Evolutionary conservation across 768 basidiomycete species (phyloP).

Genomic region (Termitomyces sp.): DNA sequence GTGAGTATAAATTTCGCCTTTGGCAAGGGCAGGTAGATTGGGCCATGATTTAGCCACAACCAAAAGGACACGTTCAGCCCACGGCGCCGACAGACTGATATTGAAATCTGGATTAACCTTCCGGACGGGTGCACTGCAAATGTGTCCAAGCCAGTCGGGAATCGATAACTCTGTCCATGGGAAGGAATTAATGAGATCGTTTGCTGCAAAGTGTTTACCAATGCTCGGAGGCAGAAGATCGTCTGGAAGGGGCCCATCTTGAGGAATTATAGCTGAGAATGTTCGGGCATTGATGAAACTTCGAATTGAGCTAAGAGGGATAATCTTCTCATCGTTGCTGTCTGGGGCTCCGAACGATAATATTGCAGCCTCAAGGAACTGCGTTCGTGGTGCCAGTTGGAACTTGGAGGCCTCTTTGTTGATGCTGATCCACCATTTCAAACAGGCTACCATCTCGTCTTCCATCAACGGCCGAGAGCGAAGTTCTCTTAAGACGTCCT

Average conservation of each 20-base stretch:
- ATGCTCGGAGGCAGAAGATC: conserved; percentile 68
- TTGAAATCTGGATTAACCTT: conserved; percentile 51
- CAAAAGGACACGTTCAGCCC: conserved; percentile 78
- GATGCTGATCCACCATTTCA: conserved; percentile 79
- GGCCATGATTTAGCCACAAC: conserved; percentile 73
- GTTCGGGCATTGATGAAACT: conserved; percentile 68
- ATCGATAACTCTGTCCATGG: conserved; percentile 79
- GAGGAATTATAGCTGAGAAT: conserved; percentile 54
- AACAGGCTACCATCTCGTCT: conserved; percentile 73
- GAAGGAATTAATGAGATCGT: conserved; percentile 52
- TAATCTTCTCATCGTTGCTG: conserved; percentile 46
- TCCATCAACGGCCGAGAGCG: conserved; percentile 64
- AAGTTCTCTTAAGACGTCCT: conserved; percentile 81
- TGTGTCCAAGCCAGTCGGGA: conserved; percentile 69
- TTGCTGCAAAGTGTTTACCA: conserved; percentile 54
- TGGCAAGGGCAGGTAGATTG: conserved; percentile 46
- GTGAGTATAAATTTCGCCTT: conserved; percentile 44
- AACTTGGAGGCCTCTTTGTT: conserved; percentile 32
- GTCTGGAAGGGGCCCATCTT: conserved; percentile 72
- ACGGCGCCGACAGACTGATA: conserved; percentile 59
- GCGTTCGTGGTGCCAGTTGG: conserved; percentile 43
- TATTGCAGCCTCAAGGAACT: conserved; percentile 72
- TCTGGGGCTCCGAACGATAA: conserved; percentile 39
- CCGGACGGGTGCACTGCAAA: conserved; percentile 46
- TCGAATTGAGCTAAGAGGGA: conserved; percentile 67